Evolutionary conservation across 208 protist species (phyloP).

Genomic region (Leishmania major): DNA sequence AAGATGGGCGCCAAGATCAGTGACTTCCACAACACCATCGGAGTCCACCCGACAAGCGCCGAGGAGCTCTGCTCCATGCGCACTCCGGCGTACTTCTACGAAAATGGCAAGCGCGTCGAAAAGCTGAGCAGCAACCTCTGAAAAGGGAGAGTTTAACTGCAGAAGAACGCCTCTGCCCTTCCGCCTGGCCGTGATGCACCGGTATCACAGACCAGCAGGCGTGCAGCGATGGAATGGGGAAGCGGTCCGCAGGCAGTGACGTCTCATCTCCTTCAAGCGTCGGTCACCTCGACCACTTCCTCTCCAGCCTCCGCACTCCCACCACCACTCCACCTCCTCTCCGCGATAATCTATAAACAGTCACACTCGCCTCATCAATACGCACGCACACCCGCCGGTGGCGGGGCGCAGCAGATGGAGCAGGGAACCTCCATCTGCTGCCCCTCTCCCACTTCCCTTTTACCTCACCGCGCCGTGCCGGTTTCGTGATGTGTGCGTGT

Average conservation of each 20-base stretch:
- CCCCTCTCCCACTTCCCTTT: neutral
- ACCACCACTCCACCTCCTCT: neutral
- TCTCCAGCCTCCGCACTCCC: neutral
- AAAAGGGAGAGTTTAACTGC: neutral
- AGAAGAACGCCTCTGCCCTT: neutral
- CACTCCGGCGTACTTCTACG: slow-evolving; percentile 82
- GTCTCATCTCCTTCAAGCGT: neutral
- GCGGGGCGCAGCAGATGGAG: neutral
- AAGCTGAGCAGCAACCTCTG: slow-evolving; percentile 75
- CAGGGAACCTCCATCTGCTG: too few species aligned
- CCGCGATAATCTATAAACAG: too few species aligned
- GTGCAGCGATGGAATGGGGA: neutral
- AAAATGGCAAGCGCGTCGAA: slow-evolving; percentile 70
- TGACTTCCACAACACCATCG: slow-evolving; percentile 95
- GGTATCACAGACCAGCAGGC: neutral
- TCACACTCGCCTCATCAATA: neutral
- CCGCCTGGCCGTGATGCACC: neutral
- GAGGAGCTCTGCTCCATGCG: slow-evolving; percentile 94
- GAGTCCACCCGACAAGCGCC: slow-evolving; percentile 96
- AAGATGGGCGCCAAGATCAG: slow-evolving; percentile 93
- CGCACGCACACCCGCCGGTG: neutral
- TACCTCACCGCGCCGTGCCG: neutral
- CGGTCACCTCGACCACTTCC: neutral
- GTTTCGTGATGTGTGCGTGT: neutral
- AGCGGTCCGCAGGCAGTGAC: neutral